These are phyloP conservation scores for Huntiella savannae DNA, from an alignment of 2,329 filamentous ascomycete genomes.

Conservation along the genomic window DNA sequence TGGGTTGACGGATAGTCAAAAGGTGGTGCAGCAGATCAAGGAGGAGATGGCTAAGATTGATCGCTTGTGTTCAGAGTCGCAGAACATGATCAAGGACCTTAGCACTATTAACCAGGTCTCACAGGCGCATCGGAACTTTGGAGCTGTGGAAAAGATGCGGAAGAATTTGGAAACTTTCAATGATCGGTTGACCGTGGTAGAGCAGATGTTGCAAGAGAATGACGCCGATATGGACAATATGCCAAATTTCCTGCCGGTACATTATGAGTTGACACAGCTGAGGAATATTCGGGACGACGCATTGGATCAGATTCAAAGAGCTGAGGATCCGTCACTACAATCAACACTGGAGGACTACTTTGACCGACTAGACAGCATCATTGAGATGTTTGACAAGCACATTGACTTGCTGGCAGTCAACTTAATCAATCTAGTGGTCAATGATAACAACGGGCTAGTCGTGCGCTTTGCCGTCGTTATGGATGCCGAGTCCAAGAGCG, in stretches of 20 bases:
- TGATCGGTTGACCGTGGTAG: conserved; percentile 53
- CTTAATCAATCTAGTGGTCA: conserved; percentile 68
- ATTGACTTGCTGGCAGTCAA: conserved; percentile 77
- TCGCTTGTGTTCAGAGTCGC: conserved; percentile 87
- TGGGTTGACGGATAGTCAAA: conserved; percentile 73
- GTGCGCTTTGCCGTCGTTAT: conserved; percentile 84
- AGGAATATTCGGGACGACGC: conserved; percentile 90
- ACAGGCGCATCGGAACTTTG: conserved; percentile 91
- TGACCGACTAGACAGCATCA: conserved; percentile 61
- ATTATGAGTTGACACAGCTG: conserved; percentile 81
- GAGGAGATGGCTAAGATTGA: conserved; percentile 99
- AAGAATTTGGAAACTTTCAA: conserved; percentile 76
- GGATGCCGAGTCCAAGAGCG: conserved; percentile 90
- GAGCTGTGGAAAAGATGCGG: conserved; percentile 84
- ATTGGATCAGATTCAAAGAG: conserved; percentile 80
- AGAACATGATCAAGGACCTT: conserved; percentile 95
- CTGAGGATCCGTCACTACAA: conserved; percentile 54
- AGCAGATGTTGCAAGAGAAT: conserved; percentile 63
- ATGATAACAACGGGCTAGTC: conserved; percentile 73
- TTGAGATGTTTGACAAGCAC: conserved; percentile 93
- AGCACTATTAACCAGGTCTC: conserved; percentile 79
- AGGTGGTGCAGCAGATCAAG: conserved; percentile 80
- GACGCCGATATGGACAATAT: conserved; percentile 75
- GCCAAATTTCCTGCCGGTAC: conserved; percentile 72
- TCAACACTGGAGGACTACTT: conserved; percentile 83